Percentiles rank a stretch among this genome's conserved stretches.
Conservation (phyloP, 140 eudicot species). For the Flaveria floridana region DNA sequence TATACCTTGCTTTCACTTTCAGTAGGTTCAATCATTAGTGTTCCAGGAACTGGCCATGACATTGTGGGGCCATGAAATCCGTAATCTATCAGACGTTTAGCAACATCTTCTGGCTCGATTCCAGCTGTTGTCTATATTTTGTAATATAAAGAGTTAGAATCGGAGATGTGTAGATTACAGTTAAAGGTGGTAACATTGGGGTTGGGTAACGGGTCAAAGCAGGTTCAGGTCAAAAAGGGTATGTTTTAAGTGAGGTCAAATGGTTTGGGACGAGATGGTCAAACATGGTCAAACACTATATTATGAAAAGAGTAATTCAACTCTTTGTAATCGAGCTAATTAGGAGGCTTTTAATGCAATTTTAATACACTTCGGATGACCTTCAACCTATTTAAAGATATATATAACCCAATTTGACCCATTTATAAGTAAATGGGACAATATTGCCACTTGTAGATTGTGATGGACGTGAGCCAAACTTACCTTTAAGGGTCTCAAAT, state of each 20-base stretch:
- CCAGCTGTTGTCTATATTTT: conserved; percentile 76
- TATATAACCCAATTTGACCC: not conserved
- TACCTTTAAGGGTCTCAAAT: conserved; percentile 92
- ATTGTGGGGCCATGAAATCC: conserved; percentile 97
- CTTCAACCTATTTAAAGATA: not conserved
- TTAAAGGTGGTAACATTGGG: not conserved
- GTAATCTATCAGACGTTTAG: conserved; percentile 92
- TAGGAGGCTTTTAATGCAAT: not conserved
- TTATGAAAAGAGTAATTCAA: not conserved
- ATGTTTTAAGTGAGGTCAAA: not conserved
- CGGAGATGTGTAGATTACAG: conserved; percentile 9
- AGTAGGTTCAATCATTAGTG: conserved; percentile 98
- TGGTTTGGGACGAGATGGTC: not conserved
- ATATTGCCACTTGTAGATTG: not conserved
- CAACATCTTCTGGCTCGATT: conserved; percentile 94
- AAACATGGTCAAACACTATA: not conserved
- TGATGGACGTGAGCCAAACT: conserved; percentile 6
- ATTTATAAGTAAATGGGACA: not conserved
- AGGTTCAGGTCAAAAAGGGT: not conserved
- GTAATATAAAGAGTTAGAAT: not conserved
- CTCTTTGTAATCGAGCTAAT: not conserved
- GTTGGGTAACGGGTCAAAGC: not conserved
- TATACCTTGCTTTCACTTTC: conserved; percentile 99
- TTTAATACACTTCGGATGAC: not conserved
- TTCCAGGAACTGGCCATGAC: conserved; percentile 99